These are phyloP conservation scores for Pichia sp. DNA, from an alignment of 1,139 yeast genomes.

Conservation along the genomic window DNA sequence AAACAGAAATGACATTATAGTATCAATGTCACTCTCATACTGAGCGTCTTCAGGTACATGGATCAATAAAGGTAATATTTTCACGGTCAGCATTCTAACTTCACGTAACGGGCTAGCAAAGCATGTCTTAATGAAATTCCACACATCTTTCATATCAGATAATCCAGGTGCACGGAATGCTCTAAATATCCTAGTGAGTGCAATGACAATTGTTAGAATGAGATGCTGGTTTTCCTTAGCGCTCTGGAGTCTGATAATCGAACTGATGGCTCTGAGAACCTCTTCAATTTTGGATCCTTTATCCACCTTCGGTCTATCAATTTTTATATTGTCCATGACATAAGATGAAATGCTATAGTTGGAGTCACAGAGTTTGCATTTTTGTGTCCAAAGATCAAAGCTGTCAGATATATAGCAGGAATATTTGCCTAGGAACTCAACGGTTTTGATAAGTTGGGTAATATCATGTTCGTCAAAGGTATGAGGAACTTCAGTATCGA, in stretches of 20 bases:
- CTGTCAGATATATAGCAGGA: slow-evolving; percentile 36
- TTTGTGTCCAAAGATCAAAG: slow-evolving; percentile 26
- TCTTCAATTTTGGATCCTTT: slow-evolving; percentile 10
- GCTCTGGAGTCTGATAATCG: slow-evolving; percentile 20
- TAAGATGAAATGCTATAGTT: slow-evolving; percentile 17
- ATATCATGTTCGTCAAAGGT: no score
- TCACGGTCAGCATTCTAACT: slow-evolving; percentile 42
- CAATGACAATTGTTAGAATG: slow-evolving; percentile 32
- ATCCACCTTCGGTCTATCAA: slow-evolving; percentile 24
- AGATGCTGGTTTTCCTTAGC: slow-evolving; percentile 20
- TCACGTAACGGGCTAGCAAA: slow-evolving; percentile 39
- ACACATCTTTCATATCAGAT: slow-evolving; percentile 12
- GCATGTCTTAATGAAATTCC: slow-evolving; percentile 25
- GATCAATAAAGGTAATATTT: slow-evolving; percentile 41
- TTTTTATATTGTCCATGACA: slow-evolving; percentile 20
- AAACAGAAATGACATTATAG: slow-evolving; percentile 32
- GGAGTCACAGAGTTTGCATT: slow-evolving; percentile 39
- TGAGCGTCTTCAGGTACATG: slow-evolving; percentile 31
- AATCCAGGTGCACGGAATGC: slow-evolving; percentile 40
- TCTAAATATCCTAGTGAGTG: slow-evolving; percentile 41
- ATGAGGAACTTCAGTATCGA: no score
- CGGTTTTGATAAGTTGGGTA: background rate
- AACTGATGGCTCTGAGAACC: slow-evolving; percentile 15
- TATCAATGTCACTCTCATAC: slow-evolving; percentile 34
- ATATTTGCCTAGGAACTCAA: slow-evolving; percentile 30